Evolutionary conservation across 2,329 filamentous ascomycete genomes (phyloP), one percentile per base, ranked within the genome.

Genomic region (Cytospora paraplurivora): DNA sequence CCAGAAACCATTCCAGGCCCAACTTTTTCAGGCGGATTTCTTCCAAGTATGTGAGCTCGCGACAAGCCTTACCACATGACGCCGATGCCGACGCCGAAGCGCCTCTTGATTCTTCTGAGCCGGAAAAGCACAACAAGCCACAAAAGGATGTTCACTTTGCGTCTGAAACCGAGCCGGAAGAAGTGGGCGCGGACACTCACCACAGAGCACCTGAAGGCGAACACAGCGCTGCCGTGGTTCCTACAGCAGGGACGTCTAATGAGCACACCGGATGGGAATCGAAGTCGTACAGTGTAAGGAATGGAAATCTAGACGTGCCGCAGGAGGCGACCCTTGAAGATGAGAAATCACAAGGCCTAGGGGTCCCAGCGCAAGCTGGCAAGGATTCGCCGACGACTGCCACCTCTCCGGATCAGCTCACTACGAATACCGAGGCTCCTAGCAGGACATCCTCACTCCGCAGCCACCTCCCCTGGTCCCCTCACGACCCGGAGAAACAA

Each of bases 181-280:
- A 52, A 33, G 37, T 54, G 32, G 53, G 47, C 44, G 35, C 6
- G 15, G 27, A 27, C 27, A 27, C 27, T 27, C 44, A 59, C 4
- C 47, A 55, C 37, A 49, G 47, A 11, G 27, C 50, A 11, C 13
- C 60, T 10, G 56, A 55, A 17, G 64, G 62, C 70, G 56, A 77
- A 77, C 51, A 76, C 8, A 85, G 86, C 68, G 84, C 89, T 41
- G 86, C 84, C 4, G 88, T 89, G 71, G 81, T 79, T 10, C 73
- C 79, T 49, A 73, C 72, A 4, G 66, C 52, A 7, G 69, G 71
- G 37, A 32, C 47, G 17, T 21, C 33, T 41, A 54, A 61, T 2
- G 57, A 55, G 53, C 54, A 60, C 21, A 44, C 41, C 7, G 19
- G 34, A 5, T 37, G 51, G 10, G 50, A 51, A 27, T 41, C 61